These are phyloP conservation scores for Pyrenophora teres DNA, from an alignment of 2,329 filamentous ascomycete species.

Conservation along the genomic window DNA sequence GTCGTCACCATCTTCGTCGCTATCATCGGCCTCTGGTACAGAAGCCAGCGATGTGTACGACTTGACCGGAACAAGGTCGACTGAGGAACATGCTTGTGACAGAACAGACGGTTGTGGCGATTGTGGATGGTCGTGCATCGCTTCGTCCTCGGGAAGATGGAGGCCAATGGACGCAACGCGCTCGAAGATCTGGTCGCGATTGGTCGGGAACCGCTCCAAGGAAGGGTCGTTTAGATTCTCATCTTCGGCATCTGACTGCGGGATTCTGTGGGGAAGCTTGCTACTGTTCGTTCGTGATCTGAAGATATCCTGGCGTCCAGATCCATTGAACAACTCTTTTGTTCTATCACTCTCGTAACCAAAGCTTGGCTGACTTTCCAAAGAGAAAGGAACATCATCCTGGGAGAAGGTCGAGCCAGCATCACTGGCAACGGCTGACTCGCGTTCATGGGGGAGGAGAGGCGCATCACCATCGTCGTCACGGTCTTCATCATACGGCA, in stretches of 20 bases:
- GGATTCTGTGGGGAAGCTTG: slow-evolving; percentile 33
- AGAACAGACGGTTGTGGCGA: slow-evolving; percentile 32
- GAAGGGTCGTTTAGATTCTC: slow-evolving; percentile 32
- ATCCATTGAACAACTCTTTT: slow-evolving; percentile 14
- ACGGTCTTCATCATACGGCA: slow-evolving; percentile 7
- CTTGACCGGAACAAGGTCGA: slow-evolving; percentile 32
- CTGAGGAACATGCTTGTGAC: slow-evolving; percentile 40
- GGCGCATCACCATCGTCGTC: slow-evolving; percentile 19
- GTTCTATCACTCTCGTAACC: slow-evolving; percentile 16
- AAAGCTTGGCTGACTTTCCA: slow-evolving; percentile 14
- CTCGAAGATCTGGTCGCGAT: slow-evolving; percentile 35
- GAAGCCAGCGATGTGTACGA: slow-evolving; percentile 36
- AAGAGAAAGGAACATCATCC: slow-evolving; percentile 11
- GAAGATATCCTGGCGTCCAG: slow-evolving; percentile 20
- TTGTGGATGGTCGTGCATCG: slow-evolving; percentile 15
- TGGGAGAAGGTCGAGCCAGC: slow-evolving; percentile 23
- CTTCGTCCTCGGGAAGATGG: slow-evolving; percentile 35
- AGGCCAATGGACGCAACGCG: slow-evolving; percentile 35
- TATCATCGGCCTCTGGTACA: slow-evolving; percentile 28
- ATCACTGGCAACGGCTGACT: slow-evolving; percentile 13
- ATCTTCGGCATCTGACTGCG: slow-evolving; percentile 37
- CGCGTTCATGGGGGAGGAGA: slow-evolving; percentile 32
- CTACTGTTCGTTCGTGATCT: slow-evolving; percentile 26
- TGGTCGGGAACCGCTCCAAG: slow-evolving; percentile 36
- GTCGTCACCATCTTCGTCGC: slow-evolving; percentile 27